A percentile compares a stretch with the other conserved stretches of the same genome.
phyloP scores from a whole-genome alignment of 2,329 filamentous ascomycete genomes.

The Apiospora pterosperma region DNA sequence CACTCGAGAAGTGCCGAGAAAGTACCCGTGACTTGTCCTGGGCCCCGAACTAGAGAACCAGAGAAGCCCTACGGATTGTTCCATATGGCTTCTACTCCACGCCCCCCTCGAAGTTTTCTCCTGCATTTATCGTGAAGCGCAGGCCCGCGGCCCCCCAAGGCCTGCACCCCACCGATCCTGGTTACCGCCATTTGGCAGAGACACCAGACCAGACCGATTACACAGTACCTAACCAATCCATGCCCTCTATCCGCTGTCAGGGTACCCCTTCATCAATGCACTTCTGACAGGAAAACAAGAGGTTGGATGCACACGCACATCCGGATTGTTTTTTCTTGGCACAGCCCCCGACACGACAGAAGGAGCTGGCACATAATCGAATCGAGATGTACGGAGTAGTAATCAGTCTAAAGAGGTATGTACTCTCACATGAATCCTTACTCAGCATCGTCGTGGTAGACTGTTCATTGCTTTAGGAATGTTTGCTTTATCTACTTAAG shows the following conservation, averaged over 20 bases:
- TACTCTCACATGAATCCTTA: too few relatives aligned
- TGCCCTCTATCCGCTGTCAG: background rate
- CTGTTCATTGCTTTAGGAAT: background rate
- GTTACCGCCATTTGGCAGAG: constrained; percentile 5
- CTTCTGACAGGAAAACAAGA: background rate
- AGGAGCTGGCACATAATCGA: background rate
- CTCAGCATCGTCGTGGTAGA: background rate
- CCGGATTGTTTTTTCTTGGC: background rate
- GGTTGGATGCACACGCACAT: background rate
- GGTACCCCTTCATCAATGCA: background rate
- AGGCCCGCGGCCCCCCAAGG: background rate
- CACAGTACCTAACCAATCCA: too few relatives aligned
- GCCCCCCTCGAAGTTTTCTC: background rate
- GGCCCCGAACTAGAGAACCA: background rate
- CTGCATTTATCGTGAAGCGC: background rate
- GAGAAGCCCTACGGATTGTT: constrained; percentile 5
- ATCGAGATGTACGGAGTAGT: background rate
- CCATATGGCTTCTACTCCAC: constrained; percentile 6
- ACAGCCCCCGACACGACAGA: background rate
- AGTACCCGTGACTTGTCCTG: background rate
- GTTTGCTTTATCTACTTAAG: background rate
- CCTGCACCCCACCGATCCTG: constrained; percentile 1
- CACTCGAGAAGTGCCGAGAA: background rate
- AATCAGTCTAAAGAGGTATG: too few relatives aligned
- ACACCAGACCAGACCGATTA: too few relatives aligned